Evolutionary conservation across 164 flowering plant species (phyloP).

Genomic region (Taxillus chinensis): DNA sequence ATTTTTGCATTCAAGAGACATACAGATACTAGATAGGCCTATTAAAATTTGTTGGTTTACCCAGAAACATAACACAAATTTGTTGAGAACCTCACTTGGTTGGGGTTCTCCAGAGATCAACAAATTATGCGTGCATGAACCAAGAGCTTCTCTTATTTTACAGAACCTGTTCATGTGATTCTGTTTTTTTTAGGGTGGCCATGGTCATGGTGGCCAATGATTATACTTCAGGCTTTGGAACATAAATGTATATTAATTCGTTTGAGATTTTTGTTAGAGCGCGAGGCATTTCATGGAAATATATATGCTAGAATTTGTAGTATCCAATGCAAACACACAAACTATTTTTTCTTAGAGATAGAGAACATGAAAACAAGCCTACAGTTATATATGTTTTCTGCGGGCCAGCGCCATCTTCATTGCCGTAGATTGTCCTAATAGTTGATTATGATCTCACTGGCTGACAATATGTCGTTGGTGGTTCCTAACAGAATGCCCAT

Average conservation of each 20-base stretch:
- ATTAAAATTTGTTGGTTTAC: neutral
- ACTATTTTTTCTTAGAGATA: neutral
- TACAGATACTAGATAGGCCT: neutral
- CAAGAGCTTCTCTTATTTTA: neutral
- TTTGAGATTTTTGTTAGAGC: constrained; percentile 3
- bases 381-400: neutral
- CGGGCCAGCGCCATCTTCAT: neutral
- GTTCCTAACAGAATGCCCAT: neutral
- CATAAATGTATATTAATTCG: neutral
- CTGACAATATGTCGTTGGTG: neutral
- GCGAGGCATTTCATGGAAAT: constrained; percentile 10
- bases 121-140: neutral
- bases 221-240: neutral
- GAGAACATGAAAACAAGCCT: neutral
- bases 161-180: neutral
- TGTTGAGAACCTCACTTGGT: neutral
- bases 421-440: neutral
- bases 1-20: neutral
- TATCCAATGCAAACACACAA: constrained; percentile 6
- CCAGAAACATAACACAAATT: neutral
- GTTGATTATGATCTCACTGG: neutral
- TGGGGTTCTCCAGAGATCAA: neutral
- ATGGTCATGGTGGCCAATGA: neutral
- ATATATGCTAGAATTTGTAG: constrained; percentile 7
- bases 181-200: neutral